A percentile compares a stretch with the other conserved stretches of the same genome.
These are phyloP conservation scores for Ogataea nitratoaversa DNA, from an alignment of 805 yeast species.

Conservation along the genomic window DNA sequence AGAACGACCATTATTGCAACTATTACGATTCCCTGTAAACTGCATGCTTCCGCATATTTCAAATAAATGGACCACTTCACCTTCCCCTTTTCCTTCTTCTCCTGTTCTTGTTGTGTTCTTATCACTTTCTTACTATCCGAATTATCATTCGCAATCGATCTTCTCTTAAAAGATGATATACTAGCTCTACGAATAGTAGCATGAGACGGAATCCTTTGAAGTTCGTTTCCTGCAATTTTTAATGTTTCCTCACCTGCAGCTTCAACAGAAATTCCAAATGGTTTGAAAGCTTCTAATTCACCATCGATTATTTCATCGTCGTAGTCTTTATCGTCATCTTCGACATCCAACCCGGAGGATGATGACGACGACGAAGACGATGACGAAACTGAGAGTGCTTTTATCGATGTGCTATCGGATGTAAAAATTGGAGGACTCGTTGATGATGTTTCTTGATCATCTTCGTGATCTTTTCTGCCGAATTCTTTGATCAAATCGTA, in stretches of 20 bases:
- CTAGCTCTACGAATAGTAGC: constrained; percentile 54
- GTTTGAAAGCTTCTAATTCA: constrained; percentile 9
- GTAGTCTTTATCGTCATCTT: constrained; percentile 11
- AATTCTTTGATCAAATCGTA: constrained; percentile 35
- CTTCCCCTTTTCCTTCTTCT: constrained; percentile 54
- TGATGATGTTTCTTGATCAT: not conserved
- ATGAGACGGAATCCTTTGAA: constrained; percentile 15
- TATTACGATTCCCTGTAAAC: constrained; percentile 42
- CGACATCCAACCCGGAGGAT: constrained; percentile 1
- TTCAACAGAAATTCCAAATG: constrained; percentile 12
- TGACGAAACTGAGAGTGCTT: too few species aligned
- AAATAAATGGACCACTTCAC: constrained; percentile 51
- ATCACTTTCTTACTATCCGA: constrained; percentile 23
- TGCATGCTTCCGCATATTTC: constrained; percentile 58
- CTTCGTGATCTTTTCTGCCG: constrained; percentile 24
- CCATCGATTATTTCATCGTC: constrained; percentile 5
- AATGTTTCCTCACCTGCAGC: constrained; percentile 15
- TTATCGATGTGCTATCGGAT: constrained; percentile 1
- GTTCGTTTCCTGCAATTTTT: constrained; percentile 8
- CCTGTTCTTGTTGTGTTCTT: constrained; percentile 45
- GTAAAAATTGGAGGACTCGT: not conserved
- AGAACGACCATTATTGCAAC: constrained; percentile 32
- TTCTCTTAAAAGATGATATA: constrained; percentile 52
- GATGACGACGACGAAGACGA: constrained; percentile 2
- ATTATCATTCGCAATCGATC: constrained; percentile 23